These are phyloP conservation scores for Pseudopyrenochaeta lycopersici DNA, from an alignment of 2,329 filamentous ascomycete species.

Conservation along the genomic window DNA sequence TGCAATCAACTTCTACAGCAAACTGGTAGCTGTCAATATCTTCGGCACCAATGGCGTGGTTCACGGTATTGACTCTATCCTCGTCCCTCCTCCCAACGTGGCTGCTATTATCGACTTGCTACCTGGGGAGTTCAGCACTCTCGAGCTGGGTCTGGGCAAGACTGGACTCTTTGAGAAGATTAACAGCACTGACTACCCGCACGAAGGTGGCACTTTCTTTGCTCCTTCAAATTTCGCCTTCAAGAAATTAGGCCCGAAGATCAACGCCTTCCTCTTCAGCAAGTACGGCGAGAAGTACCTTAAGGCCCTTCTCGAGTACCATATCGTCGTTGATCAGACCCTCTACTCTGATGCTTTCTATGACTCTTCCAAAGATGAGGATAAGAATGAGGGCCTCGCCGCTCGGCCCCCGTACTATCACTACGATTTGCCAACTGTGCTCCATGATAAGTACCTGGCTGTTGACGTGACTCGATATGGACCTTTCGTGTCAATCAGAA, in stretches of 20 bases:
- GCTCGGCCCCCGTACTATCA: constrained; percentile 61
- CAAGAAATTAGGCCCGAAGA: constrained; percentile 71
- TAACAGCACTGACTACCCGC: constrained; percentile 57
- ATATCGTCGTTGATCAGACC: constrained; percentile 76
- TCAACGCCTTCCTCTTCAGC: constrained; percentile 89
- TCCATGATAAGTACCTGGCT: constrained; percentile 71
- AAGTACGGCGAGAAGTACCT: constrained; percentile 77
- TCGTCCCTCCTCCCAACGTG: constrained; percentile 77
- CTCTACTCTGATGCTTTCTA: constrained; percentile 88
- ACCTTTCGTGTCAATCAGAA: constrained; percentile 74
- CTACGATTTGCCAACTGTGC: constrained; percentile 76
- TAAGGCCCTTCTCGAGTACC: constrained; percentile 79
- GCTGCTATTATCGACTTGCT: constrained; percentile 70
- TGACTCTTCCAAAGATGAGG: constrained; percentile 52
- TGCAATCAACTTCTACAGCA: constrained; percentile 79
- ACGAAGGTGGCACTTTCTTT: constrained; percentile 78
- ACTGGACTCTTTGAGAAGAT: constrained; percentile 73
- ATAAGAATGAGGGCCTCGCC: constrained; percentile 26
- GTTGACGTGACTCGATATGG: constrained; percentile 76
- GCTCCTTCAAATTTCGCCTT: constrained; percentile 86
- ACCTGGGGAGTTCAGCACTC: constrained; percentile 79
- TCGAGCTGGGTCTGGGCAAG: constrained; percentile 76
- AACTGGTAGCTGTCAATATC: constrained; percentile 74
- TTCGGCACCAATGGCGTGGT: constrained; percentile 81
- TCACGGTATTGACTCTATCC: constrained; percentile 76